Percentiles rank a stretch among this genome's conserved stretches.
Conservation (phyloP, 2,329 filamentous ascomycete species). For the Ceratocystis ficicola region DNA sequence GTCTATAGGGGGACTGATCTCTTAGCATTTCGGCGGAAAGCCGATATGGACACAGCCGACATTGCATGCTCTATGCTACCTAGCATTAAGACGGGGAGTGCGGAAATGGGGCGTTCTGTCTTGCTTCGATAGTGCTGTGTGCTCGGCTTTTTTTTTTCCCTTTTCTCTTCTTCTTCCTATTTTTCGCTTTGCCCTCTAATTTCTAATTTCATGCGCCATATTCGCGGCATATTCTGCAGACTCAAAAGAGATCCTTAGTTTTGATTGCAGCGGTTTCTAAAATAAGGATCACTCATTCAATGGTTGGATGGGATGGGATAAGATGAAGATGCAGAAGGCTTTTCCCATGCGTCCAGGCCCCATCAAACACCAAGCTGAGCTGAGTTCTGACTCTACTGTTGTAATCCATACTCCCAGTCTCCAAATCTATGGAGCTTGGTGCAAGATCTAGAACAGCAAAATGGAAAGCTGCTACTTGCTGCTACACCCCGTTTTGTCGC, state of each 20-base stretch:
- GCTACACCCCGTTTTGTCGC: neutral
- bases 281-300: neutral
- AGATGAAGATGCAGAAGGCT: neutral
- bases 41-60: no score
- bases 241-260: neutral
- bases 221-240: constrained; percentile 1
- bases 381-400: neutral
- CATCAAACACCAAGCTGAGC: neutral
- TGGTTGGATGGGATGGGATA: neutral
- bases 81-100: neutral
- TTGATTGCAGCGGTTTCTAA: constrained; percentile 2
- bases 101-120: constrained; percentile 1
- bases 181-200: neutral
- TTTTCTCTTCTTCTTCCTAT: neutral
- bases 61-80: neutral
- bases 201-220: constrained; percentile 2
- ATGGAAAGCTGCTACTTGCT: neutral
- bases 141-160: neutral
- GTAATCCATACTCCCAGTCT: no score
- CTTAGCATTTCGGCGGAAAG: neutral
- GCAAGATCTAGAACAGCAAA: no score
- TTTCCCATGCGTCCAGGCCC: neutral
- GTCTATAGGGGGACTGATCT: neutral
- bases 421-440: no score
- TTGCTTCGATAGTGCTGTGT: neutral